Evolutionary conservation across 208 protist genomes (phyloP).

Genomic region (Leishmania braziliensis): DNA sequence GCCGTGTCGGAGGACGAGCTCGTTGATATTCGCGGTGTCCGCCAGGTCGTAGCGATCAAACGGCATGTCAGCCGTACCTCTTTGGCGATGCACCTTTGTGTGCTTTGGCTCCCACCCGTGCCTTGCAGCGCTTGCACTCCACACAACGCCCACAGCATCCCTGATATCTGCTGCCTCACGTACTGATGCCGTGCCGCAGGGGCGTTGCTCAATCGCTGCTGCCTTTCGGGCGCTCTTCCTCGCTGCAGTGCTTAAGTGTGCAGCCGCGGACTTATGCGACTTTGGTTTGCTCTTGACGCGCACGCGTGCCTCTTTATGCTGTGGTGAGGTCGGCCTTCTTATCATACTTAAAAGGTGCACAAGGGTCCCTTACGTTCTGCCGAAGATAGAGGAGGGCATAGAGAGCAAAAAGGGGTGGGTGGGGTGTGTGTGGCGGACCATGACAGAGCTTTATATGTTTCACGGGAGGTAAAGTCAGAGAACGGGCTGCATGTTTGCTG

Average conservation of each 20-base stretch:
- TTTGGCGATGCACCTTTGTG: neutral
- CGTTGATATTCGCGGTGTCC: conserved; percentile 28
- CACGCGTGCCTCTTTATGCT: neutral
- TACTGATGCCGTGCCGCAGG: neutral
- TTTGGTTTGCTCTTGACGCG: neutral
- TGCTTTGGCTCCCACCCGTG: conserved; percentile 11
- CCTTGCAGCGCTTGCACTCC: conserved; percentile 4
- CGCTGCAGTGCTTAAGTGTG: neutral
- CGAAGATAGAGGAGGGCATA: neutral
- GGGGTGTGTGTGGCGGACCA: neutral
- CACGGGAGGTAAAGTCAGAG: neutral
- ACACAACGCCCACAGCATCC: neutral
- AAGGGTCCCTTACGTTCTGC: neutral
- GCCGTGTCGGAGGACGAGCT: conserved; percentile 42
- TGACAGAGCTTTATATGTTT: neutral
- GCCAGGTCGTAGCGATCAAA: conserved; percentile 33
- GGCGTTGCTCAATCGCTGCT: neutral
- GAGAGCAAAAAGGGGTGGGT: neutral
- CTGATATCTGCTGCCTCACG: neutral
- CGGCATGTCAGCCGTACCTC: neutral
- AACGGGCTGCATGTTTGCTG: neutral
- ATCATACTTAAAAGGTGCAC: conserved; percentile 2
- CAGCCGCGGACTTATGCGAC: neutral
- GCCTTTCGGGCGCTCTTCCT: conserved; percentile 1
- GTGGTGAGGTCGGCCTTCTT: neutral